Percentiles rank a stretch among this genome's conserved stretches.
Evolutionary conservation across 2,329 filamentous ascomycete species (phyloP).

Genomic region (Hymenoscyphus occultus): DNA sequence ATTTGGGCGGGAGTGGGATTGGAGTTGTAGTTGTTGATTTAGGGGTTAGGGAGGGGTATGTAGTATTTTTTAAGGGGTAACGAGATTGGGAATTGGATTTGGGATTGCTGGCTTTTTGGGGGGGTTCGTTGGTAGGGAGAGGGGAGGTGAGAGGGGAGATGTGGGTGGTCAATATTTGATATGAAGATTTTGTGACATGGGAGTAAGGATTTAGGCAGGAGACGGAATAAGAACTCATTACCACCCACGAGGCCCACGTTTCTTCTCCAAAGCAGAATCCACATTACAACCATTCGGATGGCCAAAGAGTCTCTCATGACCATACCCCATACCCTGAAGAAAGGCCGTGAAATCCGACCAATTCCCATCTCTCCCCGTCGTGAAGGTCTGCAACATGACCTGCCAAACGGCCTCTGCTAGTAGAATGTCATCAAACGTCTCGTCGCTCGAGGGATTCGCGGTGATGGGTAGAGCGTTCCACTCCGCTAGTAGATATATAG

Average conservation of each 20-base stretch:
- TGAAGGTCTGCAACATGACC: background rate
- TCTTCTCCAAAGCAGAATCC: background rate
- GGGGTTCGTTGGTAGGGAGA: no score
- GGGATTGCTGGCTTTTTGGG: no score
- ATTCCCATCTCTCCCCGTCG: background rate
- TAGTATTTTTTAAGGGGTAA: no score
- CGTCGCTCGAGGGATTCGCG: background rate
- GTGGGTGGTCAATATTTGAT: no score
- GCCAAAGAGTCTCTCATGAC: background rate
- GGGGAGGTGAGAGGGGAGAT: no score
- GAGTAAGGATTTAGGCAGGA: no score
- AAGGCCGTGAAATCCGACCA: background rate
- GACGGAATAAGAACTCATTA: no score
- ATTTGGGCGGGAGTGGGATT: no score
- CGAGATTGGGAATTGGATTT: no score
- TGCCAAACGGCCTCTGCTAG: constrained; percentile 6
- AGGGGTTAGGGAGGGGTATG: no score
- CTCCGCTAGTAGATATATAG: background rate
- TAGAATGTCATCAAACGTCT: constrained; percentile 6
- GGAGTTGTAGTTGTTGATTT: no score
- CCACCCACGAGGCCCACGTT: background rate
- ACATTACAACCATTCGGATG: background rate
- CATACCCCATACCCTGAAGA: background rate
- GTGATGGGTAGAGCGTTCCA: background rate
- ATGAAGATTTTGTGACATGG: no score